A percentile compares a stretch with the other conserved stretches of the same genome.
These are phyloP conservation scores for Phytophthora vignae DNA, from an alignment of 352 stramenopile species.

Conservation along the genomic window DNA sequence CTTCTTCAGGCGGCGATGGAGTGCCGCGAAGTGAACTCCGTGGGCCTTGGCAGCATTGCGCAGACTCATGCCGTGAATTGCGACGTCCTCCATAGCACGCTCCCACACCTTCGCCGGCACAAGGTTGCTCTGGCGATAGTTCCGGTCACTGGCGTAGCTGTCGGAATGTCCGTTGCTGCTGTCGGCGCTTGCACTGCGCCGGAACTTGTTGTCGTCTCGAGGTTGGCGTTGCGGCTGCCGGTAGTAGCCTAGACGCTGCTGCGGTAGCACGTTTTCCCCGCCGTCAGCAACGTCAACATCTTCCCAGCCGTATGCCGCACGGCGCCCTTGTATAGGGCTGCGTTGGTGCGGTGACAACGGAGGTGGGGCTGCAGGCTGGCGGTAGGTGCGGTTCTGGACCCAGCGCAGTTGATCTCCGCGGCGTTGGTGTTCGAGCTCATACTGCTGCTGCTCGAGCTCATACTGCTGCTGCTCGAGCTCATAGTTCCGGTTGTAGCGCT, in stretches of 20 bases:
- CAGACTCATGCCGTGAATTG: conserved; percentile 75
- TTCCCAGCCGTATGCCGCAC: conserved; percentile 25
- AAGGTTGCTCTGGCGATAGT: conserved; percentile 63
- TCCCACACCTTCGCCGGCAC: conserved; percentile 72
- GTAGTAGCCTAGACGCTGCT: conserved; percentile 18
- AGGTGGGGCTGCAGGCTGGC: conserved; percentile 27
- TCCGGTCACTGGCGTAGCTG: conserved; percentile 37
- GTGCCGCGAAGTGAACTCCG: conserved; percentile 72
- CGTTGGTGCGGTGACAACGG: conserved; percentile 16
- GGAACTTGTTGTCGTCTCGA: conserved; percentile 26
- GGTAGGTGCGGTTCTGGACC: conserved; percentile 29
- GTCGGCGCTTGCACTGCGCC: conserved; percentile 27
- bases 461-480: neutral
- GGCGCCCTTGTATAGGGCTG: conserved; percentile 10
- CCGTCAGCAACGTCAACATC: neutral
- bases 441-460: conserved; percentile 27
- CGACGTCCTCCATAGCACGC: conserved; percentile 71
- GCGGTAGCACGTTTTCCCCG: neutral
- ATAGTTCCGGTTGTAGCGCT: conserved; percentile 19
- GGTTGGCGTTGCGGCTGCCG: conserved; percentile 6
- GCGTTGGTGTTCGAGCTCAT: conserved; percentile 28
- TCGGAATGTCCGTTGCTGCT: conserved; percentile 32
- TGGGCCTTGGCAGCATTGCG: conserved; percentile 66
- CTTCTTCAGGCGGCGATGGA: conserved; percentile 77
- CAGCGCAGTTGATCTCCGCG: conserved; percentile 21